Conservation (phyloP, 2,329 filamentous ascomycete genomes). For the Venturia aucupariae region DNA sequence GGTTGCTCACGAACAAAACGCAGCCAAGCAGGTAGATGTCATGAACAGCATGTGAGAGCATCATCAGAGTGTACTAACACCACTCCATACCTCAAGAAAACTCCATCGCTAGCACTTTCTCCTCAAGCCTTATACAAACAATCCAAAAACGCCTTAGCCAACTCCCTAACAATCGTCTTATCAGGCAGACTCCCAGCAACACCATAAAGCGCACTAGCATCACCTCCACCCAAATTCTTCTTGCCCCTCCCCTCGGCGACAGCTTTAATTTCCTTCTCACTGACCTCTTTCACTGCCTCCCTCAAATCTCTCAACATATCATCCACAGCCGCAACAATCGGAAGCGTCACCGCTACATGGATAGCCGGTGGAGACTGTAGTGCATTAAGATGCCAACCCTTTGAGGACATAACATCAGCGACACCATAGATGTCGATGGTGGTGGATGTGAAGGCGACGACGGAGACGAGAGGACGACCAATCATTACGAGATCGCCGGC, state of each 20-base stretch:
- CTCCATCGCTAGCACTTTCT: not conserved
- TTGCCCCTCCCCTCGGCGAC: slow-evolving; percentile 57
- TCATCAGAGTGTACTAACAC: not conserved
- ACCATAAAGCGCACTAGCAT: slow-evolving; percentile 84
- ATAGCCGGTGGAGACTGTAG: slow-evolving; percentile 87
- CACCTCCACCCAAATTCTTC: slow-evolving; percentile 54
- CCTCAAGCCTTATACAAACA: slow-evolving; percentile 75
- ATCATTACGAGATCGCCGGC: slow-evolving; percentile 67
- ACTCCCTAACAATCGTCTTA: slow-evolving; percentile 84
- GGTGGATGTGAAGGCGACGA: slow-evolving; percentile 62
- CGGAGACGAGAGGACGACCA: slow-evolving; percentile 78
- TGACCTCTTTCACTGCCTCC: slow-evolving; percentile 56
- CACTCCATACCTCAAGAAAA: not conserved
- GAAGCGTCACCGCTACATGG: slow-evolving; percentile 86
- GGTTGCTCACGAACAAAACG: not conserved
- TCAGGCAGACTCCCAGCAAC: slow-evolving; percentile 92
- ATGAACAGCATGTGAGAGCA: not conserved
- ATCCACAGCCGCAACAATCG: slow-evolving; percentile 73
- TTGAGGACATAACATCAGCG: slow-evolving; percentile 72
- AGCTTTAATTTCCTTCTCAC: slow-evolving; percentile 69
- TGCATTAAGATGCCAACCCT: slow-evolving; percentile 93
- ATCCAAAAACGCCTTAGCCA: slow-evolving; percentile 87
- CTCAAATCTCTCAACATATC: slow-evolving; percentile 62
- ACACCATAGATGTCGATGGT: slow-evolving; percentile 88
- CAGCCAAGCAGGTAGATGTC: no score